Percentiles rank a stretch among this genome's conserved stretches.
Evolutionary conservation across 1,139 yeast genomes (phyloP).

Genomic region (Kluyveromyces sp.): DNA sequence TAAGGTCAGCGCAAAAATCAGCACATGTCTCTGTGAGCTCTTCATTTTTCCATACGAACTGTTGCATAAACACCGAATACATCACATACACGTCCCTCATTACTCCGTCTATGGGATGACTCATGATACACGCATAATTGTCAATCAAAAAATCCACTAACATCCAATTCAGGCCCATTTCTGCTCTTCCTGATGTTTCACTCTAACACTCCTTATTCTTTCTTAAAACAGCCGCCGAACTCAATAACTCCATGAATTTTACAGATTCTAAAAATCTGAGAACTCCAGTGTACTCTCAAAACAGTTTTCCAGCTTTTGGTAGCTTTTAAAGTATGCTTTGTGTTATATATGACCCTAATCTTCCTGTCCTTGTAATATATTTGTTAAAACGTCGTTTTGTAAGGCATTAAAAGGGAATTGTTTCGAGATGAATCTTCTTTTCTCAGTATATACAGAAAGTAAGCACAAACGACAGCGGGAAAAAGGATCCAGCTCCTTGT

Average conservation of each 20-base stretch:
- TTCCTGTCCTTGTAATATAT: neutral
- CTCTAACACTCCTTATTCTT: neutral
- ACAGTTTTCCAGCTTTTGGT: neutral
- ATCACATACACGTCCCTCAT: conserved; percentile 18
- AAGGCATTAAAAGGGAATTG: neutral
- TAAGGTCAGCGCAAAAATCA: conserved; percentile 14
- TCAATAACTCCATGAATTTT: neutral
- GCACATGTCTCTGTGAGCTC: conserved; percentile 7
- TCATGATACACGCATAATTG: conserved; percentile 16
- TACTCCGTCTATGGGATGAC: conserved; percentile 21
- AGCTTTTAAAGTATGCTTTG: neutral
- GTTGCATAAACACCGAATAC: conserved; percentile 12
- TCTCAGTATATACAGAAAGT: neutral
- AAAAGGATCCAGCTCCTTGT: too few species aligned
- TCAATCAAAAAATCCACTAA: conserved; percentile 21
- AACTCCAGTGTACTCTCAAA: neutral
- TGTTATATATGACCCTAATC: neutral
- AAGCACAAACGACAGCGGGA: neutral
- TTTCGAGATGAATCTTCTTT: neutral
- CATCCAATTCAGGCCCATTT: conserved; percentile 10
- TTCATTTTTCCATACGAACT: conserved; percentile 6
- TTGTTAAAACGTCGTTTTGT: neutral
- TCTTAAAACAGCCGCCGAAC: conserved; percentile 2
- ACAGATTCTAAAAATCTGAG: neutral
- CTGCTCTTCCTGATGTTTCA: conserved; percentile 3